Base-by-base conservation (phyloP, 163 green algal species). In the Chlorella variabilis region DNA sequence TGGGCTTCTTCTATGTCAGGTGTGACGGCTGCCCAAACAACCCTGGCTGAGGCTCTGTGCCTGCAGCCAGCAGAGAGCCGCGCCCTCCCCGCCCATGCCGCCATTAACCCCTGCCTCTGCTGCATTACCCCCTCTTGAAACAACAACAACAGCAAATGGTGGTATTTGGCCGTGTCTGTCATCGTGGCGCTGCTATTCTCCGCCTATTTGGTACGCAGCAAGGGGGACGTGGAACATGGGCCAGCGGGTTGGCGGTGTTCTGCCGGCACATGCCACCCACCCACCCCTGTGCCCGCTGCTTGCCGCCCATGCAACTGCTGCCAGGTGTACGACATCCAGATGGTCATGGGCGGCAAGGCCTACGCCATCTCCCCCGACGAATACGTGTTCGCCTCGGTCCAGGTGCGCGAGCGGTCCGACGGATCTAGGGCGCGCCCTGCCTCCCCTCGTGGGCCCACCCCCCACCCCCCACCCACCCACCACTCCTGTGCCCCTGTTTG, bases 341-440 rank as follows among this genome's bases (percentile, higher is more conserved):
- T 91, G 70, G 61, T 93, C 25, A 86, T 93, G 81, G 90, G 90
- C 48, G 85, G 85, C 36, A 71, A 79, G 4, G 82, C 83, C 38
- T 87, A 81, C 58, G 71, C 77, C 1, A 68, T 93, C 25, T 86
- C 74, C 1, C 92, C 92, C 0, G 92, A 96, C 56, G 92, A 96
- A 51, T 96, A 94, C 58, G 85, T 96, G 0, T 89, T 93, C 71
- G 92, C 86, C 17, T 75, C 89, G 3, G 85, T 95, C 13, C 88
- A 89, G 62, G 90, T 94, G 20, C 45, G 45, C 11, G 11, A 11
- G 45, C 45, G 93, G n/a, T n/a, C n/a, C n/a, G n/a, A 54, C 11
- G 45, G 15, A 54, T 15, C 15, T 54, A n/a, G n/a, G n/a, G n/a
- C n/a, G n/a, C n/a, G n/a, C n/a, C n/a, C n/a, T n/a, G n/a, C n/a